Evolutionary conservation across 2,329 filamentous ascomycete species (phyloP), one percentile per base, ranked within the genome.

Genomic region (Lojkania enalia): DNA sequence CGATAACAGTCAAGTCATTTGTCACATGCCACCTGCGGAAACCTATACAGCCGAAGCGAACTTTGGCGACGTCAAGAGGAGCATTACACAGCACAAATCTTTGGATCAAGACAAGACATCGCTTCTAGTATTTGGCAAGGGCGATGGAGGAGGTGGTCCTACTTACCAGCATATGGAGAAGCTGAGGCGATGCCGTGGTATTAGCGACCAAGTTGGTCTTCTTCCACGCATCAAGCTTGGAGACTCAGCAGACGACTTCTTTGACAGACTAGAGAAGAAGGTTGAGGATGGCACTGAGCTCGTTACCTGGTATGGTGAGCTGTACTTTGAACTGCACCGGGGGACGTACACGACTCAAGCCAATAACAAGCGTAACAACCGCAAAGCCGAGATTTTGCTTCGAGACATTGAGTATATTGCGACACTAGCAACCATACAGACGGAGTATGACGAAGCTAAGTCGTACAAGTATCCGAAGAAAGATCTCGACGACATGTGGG

Each of bases 301-400:
- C 42, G 88, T 90, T 18, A 97, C 94, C 1, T 99, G 94, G 94
- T 96, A 96, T 66, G 94, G 94, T 31, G 94, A 99, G 73, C 80
- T 99, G 6, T 99, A 99, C 74, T 96, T 99, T 69, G 94, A 99
- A 71, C 81, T 99, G 37, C 94, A 99, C 68, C 87, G 94, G 48
- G 94, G 94, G 41, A 97, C 92, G 11, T 97, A 97, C 72, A 99
- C 94, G 3, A 96, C 92, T 0, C 92, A 97, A 69, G 87, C 91
- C 48, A 96, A 96, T 74, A 99, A 96, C 77, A 99, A 99, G 75
- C 83, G 84, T 58, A 92, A 95, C 75, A 99, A 97, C 67, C 83
- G 94, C 42, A 87, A 85, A 64, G 80, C 89, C 0, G 94, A 99
- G 71, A 83, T 87, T 41, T 71, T 96, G 72, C 78, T 99, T 41